phyloP scores from a whole-genome alignment of 2,329 filamentous ascomycete species.

The Apiospora pterosperma region DNA sequence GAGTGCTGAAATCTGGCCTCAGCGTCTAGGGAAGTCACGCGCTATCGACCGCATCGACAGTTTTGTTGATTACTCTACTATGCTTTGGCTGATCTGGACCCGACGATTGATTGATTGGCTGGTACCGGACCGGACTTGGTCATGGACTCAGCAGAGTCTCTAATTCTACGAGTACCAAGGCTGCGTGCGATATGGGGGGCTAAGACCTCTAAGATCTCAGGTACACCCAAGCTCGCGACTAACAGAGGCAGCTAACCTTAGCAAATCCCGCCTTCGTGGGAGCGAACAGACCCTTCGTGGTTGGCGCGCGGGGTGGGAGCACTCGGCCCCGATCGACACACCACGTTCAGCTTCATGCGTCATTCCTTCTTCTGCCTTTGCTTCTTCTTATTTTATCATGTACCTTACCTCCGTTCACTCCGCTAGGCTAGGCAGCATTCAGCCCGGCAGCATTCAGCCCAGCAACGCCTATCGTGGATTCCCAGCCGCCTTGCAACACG shows the following conservation, averaged over 20 bases:
- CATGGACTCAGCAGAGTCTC: background rate
- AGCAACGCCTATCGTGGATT: background rate
- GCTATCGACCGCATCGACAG: background rate
- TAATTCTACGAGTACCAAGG: background rate
- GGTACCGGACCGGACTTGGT: background rate
- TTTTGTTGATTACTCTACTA: background rate
- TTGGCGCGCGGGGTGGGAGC: background rate
- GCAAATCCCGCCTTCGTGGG: no score
- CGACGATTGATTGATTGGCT: background rate
- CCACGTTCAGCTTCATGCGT: background rate
- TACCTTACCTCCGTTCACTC: no score
- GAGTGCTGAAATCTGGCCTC: background rate
- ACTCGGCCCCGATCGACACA: background rate
- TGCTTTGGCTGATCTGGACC: background rate
- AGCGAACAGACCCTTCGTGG: background rate
- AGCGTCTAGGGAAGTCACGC: background rate
- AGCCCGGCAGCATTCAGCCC: background rate
- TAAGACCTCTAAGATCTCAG: background rate
- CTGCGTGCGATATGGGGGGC: background rate
- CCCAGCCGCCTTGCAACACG: background rate
- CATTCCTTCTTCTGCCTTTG: background rate
- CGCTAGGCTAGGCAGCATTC: background rate
- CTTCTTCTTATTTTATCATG: background rate
- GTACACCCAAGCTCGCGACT: background rate
- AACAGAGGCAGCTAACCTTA: no score